Evolutionary conservation across 495 filamentous ascomycete genomes (phyloP), one percentile per base, ranked within the genome.

Genomic region (Usnea hakonensis): DNA sequence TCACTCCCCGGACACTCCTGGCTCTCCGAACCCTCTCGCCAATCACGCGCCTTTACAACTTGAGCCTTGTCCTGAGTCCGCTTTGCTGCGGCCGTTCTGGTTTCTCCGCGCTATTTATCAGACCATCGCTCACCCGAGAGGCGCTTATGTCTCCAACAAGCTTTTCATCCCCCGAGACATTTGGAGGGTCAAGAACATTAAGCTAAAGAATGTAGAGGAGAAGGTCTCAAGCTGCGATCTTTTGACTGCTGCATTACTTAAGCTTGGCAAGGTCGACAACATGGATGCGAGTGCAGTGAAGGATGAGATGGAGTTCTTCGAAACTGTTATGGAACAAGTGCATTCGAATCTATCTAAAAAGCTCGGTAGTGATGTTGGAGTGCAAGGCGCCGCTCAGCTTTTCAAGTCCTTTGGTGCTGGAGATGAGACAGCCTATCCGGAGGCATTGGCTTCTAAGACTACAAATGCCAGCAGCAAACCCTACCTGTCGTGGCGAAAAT

Each of bases 221-320:
- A 98, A 98, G 75, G 87, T 97, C 35, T 83, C 90, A n/a, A 89
- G 88, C 60, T 97, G 92, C 67, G 95, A 98, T 69, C 78, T 91
- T 40, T 78, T 98, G 41, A 97, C 92, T 10, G 95, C 94, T 3
- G 92, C 94, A 19, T 77, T 98, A 50, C 79, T 89, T 50, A 93
- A 90, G 69, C 79, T 98, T 33, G 83, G 85, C 19, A 82, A 84
- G 57, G 91, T 96, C 7, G 91, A 97, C 66, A 91, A 85, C 3
- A 86, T 85, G 63, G 92, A 97, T 71, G 90, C 92, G 3, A 91
- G 95, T 67, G 89, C 91, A 23, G 85, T 98, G 19, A 76, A 95
- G 36, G 92, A 96, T 67, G 94, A 98, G 71, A 95, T 98, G 90
- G 90, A 97, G 70, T 78, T 84, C n/a, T 79, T 98, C 33, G 94